Evolutionary conservation across 1,284 basidiomycete species (phyloP).

Genomic region (Boletus smithii): DNA sequence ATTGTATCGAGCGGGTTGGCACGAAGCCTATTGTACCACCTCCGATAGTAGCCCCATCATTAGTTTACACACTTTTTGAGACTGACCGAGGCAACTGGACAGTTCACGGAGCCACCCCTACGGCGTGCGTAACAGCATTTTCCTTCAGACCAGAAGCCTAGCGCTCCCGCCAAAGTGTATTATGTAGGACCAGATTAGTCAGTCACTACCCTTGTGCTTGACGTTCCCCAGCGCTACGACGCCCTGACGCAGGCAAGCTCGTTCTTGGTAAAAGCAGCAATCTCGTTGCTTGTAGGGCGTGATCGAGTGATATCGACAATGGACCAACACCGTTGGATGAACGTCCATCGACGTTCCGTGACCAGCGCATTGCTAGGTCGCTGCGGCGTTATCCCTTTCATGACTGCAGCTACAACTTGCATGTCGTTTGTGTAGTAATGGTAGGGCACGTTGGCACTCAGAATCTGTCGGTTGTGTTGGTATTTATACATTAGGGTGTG

Average conservation of each 20-base stretch:
- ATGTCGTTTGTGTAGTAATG: constrained; percentile 14
- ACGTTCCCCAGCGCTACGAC: background rate
- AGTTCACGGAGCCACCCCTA: too few relatives aligned
- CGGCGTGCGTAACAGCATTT: too few relatives aligned
- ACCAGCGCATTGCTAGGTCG: constrained; percentile 3
- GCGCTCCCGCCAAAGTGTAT: too few relatives aligned
- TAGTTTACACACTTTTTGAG: too few relatives aligned
- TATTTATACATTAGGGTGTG: background rate
- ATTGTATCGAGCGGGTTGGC: too few relatives aligned
- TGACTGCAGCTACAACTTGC: constrained; percentile 14
- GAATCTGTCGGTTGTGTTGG: constrained; percentile 1
- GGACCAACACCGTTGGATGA: constrained; percentile 12
- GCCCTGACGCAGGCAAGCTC: background rate
- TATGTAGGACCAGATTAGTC: too few relatives aligned
- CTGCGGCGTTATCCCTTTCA: constrained; percentile 10
- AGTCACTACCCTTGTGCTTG: background rate
- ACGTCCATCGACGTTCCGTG: constrained; percentile 7
- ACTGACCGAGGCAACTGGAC: too few relatives aligned
- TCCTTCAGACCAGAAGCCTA: too few relatives aligned
- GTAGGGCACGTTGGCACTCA: constrained; percentile 13
- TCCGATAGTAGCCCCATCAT: too few relatives aligned
- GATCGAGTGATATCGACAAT: background rate
- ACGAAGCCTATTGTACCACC: too few relatives aligned
- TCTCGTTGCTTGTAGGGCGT: constrained; percentile 7
- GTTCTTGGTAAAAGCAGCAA: background rate